phyloP scores from a whole-genome alignment of 495 filamentous ascomycete genomes.

The Xylaria acuta region DNA sequence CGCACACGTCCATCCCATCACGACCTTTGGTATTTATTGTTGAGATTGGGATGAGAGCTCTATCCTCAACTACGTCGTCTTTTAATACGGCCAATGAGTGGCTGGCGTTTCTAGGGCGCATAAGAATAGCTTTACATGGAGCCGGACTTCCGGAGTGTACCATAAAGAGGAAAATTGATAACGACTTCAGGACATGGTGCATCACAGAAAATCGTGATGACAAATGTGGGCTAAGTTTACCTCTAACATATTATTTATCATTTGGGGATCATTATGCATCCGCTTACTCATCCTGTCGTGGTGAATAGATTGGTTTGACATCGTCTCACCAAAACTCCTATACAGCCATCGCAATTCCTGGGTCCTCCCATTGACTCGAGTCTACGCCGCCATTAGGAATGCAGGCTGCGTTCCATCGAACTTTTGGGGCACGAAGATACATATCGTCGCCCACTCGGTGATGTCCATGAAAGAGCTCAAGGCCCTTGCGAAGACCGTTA shows the following conservation, averaged over 20 bases:
- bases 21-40: neutral
- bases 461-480: neutral
- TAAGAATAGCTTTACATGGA: neutral
- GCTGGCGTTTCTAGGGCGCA: neutral
- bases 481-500: neutral
- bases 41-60: neutral
- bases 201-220: constrained; percentile 2
- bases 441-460: neutral
- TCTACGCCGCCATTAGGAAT: neutral
- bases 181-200: constrained; percentile 2
- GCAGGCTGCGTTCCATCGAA: neutral
- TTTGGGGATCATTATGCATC: neutral
- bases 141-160: neutral
- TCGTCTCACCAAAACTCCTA: neutral
- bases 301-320: neutral
- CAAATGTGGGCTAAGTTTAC: neutral
- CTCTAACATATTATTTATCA: neutral
- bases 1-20: neutral
- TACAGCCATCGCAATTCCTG: neutral
- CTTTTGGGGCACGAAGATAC: neutral
- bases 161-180: neutral
- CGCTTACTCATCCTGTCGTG: neutral
- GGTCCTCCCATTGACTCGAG: neutral
- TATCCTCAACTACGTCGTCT: neutral
- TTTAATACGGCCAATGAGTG: neutral